Evolutionary conservation across 2,329 filamentous ascomycete species (phyloP), one percentile per base, ranked within the genome.

Genomic region (Byssochlamys sp.): DNA sequence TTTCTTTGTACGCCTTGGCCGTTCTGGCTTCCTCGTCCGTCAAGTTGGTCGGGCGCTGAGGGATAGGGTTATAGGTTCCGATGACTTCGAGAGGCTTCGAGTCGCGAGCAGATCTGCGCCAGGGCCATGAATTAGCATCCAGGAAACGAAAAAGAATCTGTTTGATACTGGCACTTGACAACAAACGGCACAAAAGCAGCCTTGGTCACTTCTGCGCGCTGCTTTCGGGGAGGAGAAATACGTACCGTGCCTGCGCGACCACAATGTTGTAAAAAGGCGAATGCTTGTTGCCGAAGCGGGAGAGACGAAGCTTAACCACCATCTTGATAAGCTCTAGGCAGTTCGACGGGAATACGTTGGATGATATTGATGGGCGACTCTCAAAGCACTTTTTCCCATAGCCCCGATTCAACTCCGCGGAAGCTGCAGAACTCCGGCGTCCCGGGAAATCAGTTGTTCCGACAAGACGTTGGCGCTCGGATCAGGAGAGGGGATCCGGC

Each of bases 211-310:
- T 45, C 14, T 4, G n/a, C 39, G n/a, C 39, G 39, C 19, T 45
- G 39, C 39, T 19, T 51, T 12, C 10, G 49, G n/a, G 24, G 5
- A 26, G 11, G 5, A n/a, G 24, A 58, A 65, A 48, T 24, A 27
- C 80, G 63, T 82, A 95, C 89, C 91, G 86, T 52, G 91, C 91
- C 69, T 97, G 92, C 14, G 91, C 84, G 63, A 99, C 89, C 64
- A 97, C 90, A 62, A 99, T 96, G 78, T 99, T 99, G 82, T 96
- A 99, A 67, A 96, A 88, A 2, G 94, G 92, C n/a, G 84, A 73
- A 72, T 95, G 91, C 63, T 83, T 85, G 73, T 88, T 90, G 71
- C 91, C 91, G 73, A 97, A 96, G 73, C 94, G 91, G 66, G 94
- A 89, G 66, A 99, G 85, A 59, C 94, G 88, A 74, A 99, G 94